Percentiles rank a stretch among this genome's conserved stretches.
Conservation (phyloP, 495 filamentous ascomycete genomes). For the Entonaema liquescens region DNA sequence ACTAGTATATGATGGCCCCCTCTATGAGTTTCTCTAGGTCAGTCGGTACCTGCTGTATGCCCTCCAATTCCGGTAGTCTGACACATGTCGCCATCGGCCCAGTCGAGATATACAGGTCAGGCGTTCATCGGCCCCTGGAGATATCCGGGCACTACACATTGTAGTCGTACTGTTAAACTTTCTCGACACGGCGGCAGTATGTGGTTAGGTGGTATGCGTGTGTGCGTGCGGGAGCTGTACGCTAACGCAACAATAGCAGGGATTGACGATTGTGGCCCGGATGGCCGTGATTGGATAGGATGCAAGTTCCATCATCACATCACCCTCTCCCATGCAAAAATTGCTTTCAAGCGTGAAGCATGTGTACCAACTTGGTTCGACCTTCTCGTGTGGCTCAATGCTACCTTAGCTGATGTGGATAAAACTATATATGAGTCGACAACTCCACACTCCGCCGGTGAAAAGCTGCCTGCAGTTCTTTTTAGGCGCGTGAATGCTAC, state of each 20-base stretch:
- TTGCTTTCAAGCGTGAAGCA: conserved; percentile 20
- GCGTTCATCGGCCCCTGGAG: conserved; percentile 30
- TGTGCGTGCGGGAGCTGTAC: conserved; percentile 21
- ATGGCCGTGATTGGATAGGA: conserved; percentile 31
- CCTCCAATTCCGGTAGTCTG: conserved; percentile 32
- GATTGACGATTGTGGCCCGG: conserved; percentile 29
- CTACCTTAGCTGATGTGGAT: conserved; percentile 15
- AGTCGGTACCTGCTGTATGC: conserved; percentile 24
- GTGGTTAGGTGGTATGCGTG: conserved; percentile 15
- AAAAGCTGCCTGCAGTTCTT: neutral
- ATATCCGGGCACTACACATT: conserved; percentile 14
- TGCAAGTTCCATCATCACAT: conserved; percentile 43
- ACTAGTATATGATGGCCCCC: neutral
- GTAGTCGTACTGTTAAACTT: conserved; percentile 14
- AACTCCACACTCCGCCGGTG: conserved; percentile 32
- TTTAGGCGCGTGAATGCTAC: neutral
- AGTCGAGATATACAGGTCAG: conserved; percentile 8
- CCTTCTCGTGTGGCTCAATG: conserved; percentile 18
- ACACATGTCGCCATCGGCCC: conserved; percentile 38
- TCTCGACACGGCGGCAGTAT: conserved; percentile 23
- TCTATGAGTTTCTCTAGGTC: conserved; percentile 28
- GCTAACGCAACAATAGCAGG: conserved; percentile 19
- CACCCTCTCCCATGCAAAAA: conserved; percentile 32
- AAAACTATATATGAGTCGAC: conserved; percentile 23
- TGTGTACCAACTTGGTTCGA: conserved; percentile 28